phyloP scores from a whole-genome alignment of 2,329 filamentous ascomycete genomes.

The Aspergillus pseudoterreus region DNA sequence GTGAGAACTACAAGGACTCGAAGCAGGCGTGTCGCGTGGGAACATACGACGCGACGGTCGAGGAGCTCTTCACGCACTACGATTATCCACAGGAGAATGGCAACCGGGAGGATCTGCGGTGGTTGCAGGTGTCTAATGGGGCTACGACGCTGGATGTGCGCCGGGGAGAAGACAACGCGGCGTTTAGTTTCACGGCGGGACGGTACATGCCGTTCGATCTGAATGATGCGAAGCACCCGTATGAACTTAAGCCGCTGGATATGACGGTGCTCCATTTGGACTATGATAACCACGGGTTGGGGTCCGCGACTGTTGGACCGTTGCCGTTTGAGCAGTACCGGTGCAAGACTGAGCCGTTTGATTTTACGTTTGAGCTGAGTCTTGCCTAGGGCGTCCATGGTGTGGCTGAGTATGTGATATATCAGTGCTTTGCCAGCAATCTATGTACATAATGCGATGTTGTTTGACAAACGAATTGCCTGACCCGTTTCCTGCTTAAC shows the following conservation, averaged over 20 bases:
- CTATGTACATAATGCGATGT: too few species aligned
- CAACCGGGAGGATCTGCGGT: slow-evolving; percentile 60
- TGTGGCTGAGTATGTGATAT: too few species aligned
- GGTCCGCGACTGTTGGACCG: slow-evolving; percentile 4
- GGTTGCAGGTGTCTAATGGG: slow-evolving; percentile 41
- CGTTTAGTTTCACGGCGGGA: slow-evolving; percentile 56
- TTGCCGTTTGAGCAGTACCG: neutral
- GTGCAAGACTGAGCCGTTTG: neutral
- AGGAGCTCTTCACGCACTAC: slow-evolving; percentile 55
- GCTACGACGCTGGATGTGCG: slow-evolving; percentile 21
- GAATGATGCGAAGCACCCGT: slow-evolving; percentile 59
- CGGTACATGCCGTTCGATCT: slow-evolving; percentile 53
- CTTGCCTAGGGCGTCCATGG: neutral
- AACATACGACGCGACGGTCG: slow-evolving; percentile 42
- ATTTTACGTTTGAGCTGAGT: neutral
- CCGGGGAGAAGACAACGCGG: slow-evolving; percentile 23
- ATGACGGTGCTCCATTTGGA: slow-evolving; percentile 26
- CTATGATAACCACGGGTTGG: slow-evolving; percentile 29
- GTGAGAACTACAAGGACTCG: slow-evolving; percentile 65
- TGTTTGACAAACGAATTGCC: too few species aligned
- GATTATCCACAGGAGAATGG: slow-evolving; percentile 67
- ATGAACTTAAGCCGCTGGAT: slow-evolving; percentile 49
- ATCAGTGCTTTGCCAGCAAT: too few species aligned
- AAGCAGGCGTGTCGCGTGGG: slow-evolving; percentile 57
- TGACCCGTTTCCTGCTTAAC: too few species aligned